A percentile compares a stretch with the other conserved stretches of the same genome.
phyloP scores from a whole-genome alignment of 257 asterid species.

The Penstemon davidsonii region DNA sequence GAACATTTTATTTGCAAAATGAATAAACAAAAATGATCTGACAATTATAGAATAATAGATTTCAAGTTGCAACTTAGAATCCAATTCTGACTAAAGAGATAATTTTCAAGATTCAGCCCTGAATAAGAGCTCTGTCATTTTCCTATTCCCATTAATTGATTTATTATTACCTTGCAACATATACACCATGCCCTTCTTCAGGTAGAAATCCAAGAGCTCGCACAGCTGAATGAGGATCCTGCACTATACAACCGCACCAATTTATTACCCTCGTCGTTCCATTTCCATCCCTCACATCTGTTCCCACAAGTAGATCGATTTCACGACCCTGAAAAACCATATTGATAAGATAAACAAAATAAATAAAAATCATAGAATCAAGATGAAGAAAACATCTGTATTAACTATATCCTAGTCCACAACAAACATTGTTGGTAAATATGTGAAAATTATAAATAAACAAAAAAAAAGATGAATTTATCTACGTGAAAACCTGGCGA shows the following conservation, averaged over 20 bases:
- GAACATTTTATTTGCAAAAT: conserved; percentile 29
- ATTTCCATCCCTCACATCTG: conserved; percentile 92
- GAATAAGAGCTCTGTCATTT: not conserved
- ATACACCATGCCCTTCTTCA: conserved; percentile 96
- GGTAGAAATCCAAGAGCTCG: conserved; percentile 99
- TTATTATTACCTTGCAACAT: conserved; percentile 72
- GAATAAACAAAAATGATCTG: conserved; percentile 15
- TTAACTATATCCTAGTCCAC: conserved; percentile 12
- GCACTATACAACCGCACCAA: conserved; percentile 96
- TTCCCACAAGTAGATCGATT: conserved; percentile 81
- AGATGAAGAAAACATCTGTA: conserved; percentile 17
- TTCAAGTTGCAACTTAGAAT: conserved; percentile 9
- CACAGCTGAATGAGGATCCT: conserved; percentile 92
- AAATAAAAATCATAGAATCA: conserved; percentile 1
- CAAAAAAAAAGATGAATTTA: not conserved
- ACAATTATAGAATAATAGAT: not conserved
- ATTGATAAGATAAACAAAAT: conserved; percentile 15
- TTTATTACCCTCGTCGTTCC: conserved; percentile 85
- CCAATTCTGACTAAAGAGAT: not conserved
- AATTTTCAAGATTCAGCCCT: not conserved
- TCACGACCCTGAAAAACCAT: conserved; percentile 71
- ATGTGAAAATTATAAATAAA: conserved; percentile 4
- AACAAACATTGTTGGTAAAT: not conserved
- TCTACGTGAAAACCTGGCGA: conserved; percentile 68
- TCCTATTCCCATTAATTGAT: too few relatives aligned